Evolutionary conservation across 2,329 filamentous ascomycete genomes (phyloP), one percentile per base, ranked within the genome.

Genomic region (Penicillium sp.): DNA sequence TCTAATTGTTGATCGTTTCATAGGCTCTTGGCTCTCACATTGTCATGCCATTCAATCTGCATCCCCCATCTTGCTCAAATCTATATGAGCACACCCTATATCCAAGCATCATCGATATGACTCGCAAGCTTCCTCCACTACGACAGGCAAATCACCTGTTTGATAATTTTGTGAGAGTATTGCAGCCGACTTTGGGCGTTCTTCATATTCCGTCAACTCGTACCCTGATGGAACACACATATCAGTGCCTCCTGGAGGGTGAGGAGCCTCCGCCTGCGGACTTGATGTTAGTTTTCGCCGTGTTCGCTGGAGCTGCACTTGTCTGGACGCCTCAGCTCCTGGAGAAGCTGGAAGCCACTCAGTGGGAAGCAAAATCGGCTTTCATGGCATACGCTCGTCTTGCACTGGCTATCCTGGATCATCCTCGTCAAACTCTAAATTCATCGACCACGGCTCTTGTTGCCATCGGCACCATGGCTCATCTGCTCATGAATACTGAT

Each of bases 401-500:
- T 47, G 52, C 57, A 28, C 31, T 55, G 10, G 49, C 42, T 15
- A 54, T 61, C 23, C 13, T 61, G 29, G 59, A 61, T 9, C 54
- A 61, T 21, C 54, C 54, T 6, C 24, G 24, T 16, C 44, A 45
- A 12, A 36, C 52, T 4, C 26, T 58, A 23, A 44, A 56, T 23
- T 31, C 59, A 21, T 61, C 59, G 4, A 61, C 59, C 23, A 59
- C 51, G 6, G 52, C 57, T 18, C 51, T 61, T 16, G 39, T 58
- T n/a, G 54, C 52, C 4, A 59, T 53, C 9, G 45, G 47, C 4
- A 54, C 34, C 4, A 33, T 61, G 46, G 52, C 51, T 13, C 57
- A 60, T 42, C 38, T 59, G 12, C 12, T 59, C 5, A 50, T 59
- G 31, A 61, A 61, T 38, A 58, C 54, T 2, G 57, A 56, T 26